Conservation (phyloP, 805 yeast species). For the Lachancea meyersii region DNA sequence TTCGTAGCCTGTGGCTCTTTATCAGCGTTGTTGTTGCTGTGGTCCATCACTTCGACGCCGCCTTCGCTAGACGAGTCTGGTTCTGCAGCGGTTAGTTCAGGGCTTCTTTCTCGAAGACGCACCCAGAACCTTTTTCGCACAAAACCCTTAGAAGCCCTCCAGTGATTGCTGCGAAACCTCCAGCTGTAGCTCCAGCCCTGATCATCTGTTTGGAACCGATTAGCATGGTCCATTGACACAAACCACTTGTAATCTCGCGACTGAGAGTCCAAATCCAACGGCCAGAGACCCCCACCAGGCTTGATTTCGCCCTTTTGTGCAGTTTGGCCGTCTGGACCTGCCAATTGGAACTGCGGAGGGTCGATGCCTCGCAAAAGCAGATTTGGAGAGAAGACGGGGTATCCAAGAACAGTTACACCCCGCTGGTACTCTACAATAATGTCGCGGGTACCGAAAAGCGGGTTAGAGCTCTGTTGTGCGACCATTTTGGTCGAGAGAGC, state of each 20-base stretch:
- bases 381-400: conserved; percentile 43
- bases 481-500: background rate
- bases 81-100: conserved; percentile 4
- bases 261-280: conserved; percentile 1
- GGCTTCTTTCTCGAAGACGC: conserved; percentile 25
- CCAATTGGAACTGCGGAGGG: conserved; percentile 37
- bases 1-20: background rate
- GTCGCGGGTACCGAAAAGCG: conserved; percentile 26
- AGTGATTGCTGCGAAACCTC: conserved; percentile 40
- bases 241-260: conserved; percentile 52
- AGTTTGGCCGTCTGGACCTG: conserved; percentile 15
- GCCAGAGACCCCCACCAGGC: conserved; percentile 6
- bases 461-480: background rate
- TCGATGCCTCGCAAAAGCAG: conserved; percentile 44
- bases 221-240: conserved; percentile 49
- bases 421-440: conserved; percentile 49
- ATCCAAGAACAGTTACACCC: conserved; percentile 47
- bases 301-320: conserved; percentile 7
- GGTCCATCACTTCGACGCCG: background rate
- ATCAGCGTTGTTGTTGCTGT: background rate
- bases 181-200: conserved; percentile 78
- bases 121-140: conserved; percentile 67
- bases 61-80: background rate
- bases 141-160: conserved; percentile 63
- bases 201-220: conserved; percentile 58